phyloP scores from a whole-genome alignment of 2,329 filamentous ascomycete species.

The Penicillium sp. region DNA sequence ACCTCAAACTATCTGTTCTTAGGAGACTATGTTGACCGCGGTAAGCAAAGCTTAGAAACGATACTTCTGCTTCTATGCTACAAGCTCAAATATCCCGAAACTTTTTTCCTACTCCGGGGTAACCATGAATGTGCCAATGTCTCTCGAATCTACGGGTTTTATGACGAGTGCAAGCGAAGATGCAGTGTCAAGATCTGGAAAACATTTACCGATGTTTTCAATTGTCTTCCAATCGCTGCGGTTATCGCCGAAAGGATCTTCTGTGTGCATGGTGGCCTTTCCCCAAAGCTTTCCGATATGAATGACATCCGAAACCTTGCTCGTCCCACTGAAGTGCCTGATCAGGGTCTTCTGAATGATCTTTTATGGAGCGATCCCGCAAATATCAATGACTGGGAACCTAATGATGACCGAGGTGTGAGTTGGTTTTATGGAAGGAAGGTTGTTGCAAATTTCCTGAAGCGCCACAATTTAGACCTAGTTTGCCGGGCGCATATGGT shows the following conservation, averaged over 20 bases:
- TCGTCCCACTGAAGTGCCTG: conserved; percentile 92
- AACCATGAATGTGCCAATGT: conserved; percentile 98
- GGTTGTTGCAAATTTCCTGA: conserved; percentile 93
- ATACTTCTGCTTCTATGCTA: conserved; percentile 92
- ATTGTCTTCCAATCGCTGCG: conserved; percentile 90
- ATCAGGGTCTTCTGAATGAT: conserved; percentile 94
- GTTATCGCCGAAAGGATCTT: conserved; percentile 98
- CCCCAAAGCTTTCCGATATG: conserved; percentile 91
- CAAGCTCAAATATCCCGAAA: conserved; percentile 95
- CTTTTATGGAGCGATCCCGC: conserved; percentile 98
- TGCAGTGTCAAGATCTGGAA: conserved; percentile 99
- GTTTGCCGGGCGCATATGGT: conserved; percentile 99
- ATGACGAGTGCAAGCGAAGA: conserved; percentile 94
- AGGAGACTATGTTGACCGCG: conserved; percentile 93
- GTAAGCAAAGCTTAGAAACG: conserved; percentile 93
- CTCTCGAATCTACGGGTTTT: conserved; percentile 93
- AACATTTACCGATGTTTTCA: conserved; percentile 95
- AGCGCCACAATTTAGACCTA: conserved; percentile 92
- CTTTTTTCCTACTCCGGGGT: conserved; percentile 91
- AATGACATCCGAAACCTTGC: conserved; percentile 97
- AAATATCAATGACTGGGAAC: conserved; percentile 98
- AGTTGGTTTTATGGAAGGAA: conserved; percentile 99
- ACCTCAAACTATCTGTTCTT: conserved; percentile 90
- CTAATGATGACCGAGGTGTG: conserved; percentile 87
- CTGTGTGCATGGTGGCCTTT: conserved; percentile 92